A percentile compares a stretch with the other conserved stretches of the same genome.
Conservation (phyloP, 176 grass and related monocot genomes). For the Musa beccarii region DNA sequence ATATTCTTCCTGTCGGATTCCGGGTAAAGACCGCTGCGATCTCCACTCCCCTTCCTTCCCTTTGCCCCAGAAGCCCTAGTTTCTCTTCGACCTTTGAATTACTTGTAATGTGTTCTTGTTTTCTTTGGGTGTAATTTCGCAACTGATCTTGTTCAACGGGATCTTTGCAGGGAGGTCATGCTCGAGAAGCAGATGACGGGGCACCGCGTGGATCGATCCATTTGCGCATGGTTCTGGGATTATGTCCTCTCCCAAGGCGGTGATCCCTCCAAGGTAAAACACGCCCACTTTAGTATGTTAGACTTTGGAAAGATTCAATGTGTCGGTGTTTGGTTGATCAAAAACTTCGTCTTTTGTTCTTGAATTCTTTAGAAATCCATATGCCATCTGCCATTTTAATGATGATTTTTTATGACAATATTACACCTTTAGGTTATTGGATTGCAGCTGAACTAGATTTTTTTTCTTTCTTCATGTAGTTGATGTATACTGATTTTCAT, state of each 20-base stretch:
- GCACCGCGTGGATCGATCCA: slow-evolving; percentile 76
- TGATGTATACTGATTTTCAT: background rate
- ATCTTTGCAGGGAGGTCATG: slow-evolving; percentile 66
- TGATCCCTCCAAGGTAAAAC: slow-evolving; percentile 57
- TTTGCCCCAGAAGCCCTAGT: background rate
- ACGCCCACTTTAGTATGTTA: background rate
- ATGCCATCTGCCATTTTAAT: no score
- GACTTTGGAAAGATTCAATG: background rate
- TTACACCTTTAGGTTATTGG: background rate
- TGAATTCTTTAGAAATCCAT: background rate
- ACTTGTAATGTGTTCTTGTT: background rate
- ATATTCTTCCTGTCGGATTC: slow-evolving; percentile 81
- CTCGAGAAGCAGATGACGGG: slow-evolving; percentile 90
- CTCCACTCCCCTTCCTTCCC: background rate
- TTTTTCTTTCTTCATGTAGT: background rate
- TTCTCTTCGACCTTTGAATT: background rate
- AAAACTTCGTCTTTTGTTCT: background rate
- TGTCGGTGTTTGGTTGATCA: background rate
- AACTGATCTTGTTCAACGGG: background rate
- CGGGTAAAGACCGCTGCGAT: slow-evolving; percentile 31
- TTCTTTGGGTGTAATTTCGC: background rate
- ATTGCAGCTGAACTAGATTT: background rate
- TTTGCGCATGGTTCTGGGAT: slow-evolving; percentile 88
- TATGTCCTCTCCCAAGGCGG: slow-evolving; percentile 57
- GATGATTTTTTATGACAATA: no score